Base-by-base conservation (phyloP, 2,329 filamentous ascomycete species). In the Neophaeococcomyces aloes region DNA sequence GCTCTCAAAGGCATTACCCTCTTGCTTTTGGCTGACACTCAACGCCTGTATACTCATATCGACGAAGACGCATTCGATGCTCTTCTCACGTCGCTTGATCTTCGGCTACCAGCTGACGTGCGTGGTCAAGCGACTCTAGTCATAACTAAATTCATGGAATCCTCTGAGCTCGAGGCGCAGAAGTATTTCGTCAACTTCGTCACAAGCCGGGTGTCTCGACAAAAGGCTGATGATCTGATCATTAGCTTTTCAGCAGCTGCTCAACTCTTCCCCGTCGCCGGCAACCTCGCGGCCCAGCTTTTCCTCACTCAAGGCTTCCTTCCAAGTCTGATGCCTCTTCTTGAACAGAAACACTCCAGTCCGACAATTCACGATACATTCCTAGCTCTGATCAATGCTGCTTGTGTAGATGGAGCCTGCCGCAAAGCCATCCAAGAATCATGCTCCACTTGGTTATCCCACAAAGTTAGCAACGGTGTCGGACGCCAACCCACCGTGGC, bases 161-260 rank as follows among this genome's bases (percentile, higher is more conserved):
- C 81, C 21, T 79, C 83, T 2, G 78, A 78, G 42, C 76, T 88
- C 10, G 72, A 76, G 5, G 86, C 86, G 3, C 73, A 79, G 51
- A 71, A 77, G 52, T 75, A 80, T 52, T 76, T 95, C 38, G 75
- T 76, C 4, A 74, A 75, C 4, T 89, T 91, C 60, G 83, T 95
- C 59, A 79, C 79, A 42, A 69, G 75, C 13, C 78, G 81, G 42
- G 71, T 94, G 13, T 67, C 75, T 53, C 79, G 81, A 50, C 80
- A 80, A 41, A 89, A 83, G 18, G 85, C 87, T 51, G 88, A 95
- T 56, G 86, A 94, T 62, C 78, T 93, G 53, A 86, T 94, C 43
- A 72, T 91, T 38, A 88, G 88, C 4, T 96, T 95, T 61, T 96
- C 88, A 42, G 87, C 88, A n/a, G 86, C 87, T 4, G 79, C 87